Evolutionary conservation across 495 filamentous ascomycete genomes (phyloP).

Genomic region (Tetracladium marchalianum): DNA sequence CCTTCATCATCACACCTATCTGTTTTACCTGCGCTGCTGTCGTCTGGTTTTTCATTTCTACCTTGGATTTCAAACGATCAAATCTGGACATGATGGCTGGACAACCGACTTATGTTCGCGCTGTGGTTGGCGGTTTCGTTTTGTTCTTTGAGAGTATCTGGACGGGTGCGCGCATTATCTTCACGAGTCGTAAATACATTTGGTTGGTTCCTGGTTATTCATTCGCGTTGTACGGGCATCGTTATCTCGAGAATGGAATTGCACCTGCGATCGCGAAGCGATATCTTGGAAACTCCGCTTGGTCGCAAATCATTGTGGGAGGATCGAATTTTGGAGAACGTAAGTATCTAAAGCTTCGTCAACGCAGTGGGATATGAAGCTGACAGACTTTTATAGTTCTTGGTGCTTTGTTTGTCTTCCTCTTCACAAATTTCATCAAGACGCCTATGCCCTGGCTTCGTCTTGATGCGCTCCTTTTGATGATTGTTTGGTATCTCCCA

Average conservation of each 20-base stretch:
- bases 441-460: slow-evolving; percentile 37
- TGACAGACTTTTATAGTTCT: slow-evolving; percentile 12
- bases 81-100: slow-evolving; percentile 1
- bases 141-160: slow-evolving; percentile 30
- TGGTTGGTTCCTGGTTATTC: slow-evolving; percentile 36
- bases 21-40: slow-evolving; percentile 27
- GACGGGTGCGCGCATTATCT: slow-evolving; percentile 30
- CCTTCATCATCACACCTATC: slow-evolving; percentile 32
- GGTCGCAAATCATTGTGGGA: slow-evolving; percentile 35
- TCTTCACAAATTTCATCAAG: slow-evolving; percentile 29
- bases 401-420: slow-evolving; percentile 30
- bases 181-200: slow-evolving; percentile 32
- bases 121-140: slow-evolving; percentile 21
- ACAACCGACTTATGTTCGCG: slow-evolving; percentile 17
- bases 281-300: slow-evolving; percentile 30
- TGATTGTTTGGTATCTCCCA: slow-evolving; percentile 32
- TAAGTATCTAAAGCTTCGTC: too few relatives aligned
- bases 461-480: slow-evolving; percentile 27
- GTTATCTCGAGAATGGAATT: slow-evolving; percentile 34
- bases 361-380: too few relatives aligned
- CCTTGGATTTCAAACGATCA: slow-evolving; percentile 21
- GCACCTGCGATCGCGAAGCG: slow-evolving; percentile 30
- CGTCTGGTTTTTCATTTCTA: slow-evolving; percentile 29
- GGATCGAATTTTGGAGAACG: slow-evolving; percentile 34
- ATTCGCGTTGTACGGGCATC: slow-evolving; percentile 32